Evolutionary conservation across 345 rosid species (phyloP).

Genomic region (Eutrema yunnanense): DNA sequence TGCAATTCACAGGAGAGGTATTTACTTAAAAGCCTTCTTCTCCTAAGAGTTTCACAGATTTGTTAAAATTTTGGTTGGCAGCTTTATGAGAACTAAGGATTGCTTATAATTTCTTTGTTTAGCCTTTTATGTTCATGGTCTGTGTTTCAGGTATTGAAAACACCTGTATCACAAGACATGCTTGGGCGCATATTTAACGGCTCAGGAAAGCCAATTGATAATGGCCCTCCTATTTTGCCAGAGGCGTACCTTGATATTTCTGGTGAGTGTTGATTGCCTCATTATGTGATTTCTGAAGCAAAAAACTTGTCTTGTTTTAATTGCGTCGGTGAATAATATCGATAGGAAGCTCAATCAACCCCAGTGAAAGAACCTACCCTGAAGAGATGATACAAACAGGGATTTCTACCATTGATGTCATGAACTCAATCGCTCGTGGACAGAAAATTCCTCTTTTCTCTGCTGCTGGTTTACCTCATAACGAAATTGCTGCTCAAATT

Average conservation of each 20-base stretch:
- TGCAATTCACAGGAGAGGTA: conserved; percentile 96
- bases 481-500: conserved; percentile 98
- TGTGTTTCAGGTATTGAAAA: conserved; percentile 74
- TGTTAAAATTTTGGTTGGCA: background rate
- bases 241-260: conserved; percentile 98
- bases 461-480: conserved; percentile 99
- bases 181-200: conserved; percentile 99
- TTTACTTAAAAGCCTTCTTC: background rate
- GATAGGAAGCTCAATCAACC: conserved; percentile 94
- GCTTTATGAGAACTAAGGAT: background rate
- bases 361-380: conserved; percentile 99
- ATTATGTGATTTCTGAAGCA: background rate
- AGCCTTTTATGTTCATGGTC: background rate
- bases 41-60: background rate
- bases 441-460: conserved; percentile 98
- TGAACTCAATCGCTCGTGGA: conserved; percentile 99
- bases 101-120: background rate
- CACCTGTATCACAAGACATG: conserved; percentile 97
- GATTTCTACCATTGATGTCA: conserved; percentile 97
- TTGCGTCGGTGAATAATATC: background rate
- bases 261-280: conserved; percentile 37
- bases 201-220: conserved; percentile 98
- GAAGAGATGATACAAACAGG: conserved; percentile 99
- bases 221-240: conserved; percentile 95
- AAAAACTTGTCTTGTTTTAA: background rate